Percentiles rank a stretch among this genome's conserved stretches.
Evolutionary conservation across 306 rosid genomes (phyloP).

Genomic region (Boehmeria nivea): DNA sequence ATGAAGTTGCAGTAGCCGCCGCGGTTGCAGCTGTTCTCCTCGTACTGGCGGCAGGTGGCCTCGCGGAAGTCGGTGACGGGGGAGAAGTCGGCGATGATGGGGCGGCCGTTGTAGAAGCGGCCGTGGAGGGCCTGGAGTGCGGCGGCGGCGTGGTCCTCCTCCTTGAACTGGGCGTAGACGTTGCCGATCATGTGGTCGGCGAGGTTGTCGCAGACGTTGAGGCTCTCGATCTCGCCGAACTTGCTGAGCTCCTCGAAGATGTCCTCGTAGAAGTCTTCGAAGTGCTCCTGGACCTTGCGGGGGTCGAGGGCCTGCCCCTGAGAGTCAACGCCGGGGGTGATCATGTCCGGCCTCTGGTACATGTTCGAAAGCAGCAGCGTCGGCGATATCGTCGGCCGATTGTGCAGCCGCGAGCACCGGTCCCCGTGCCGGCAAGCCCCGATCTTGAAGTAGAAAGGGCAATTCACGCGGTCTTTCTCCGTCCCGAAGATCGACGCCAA

Average conservation of each 20-base stretch:
- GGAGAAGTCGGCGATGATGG: conserved; percentile 39
- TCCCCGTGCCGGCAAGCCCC: conserved; percentile 41
- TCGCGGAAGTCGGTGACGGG: conserved; percentile 44
- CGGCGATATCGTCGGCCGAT: conserved; percentile 27
- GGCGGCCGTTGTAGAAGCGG: conserved; percentile 49
- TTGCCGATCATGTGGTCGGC: conserved; percentile 39
- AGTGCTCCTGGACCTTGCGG: conserved; percentile 28
- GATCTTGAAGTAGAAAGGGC: conserved; percentile 39
- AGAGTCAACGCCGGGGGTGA: conserved; percentile 36
- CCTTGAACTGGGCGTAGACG: conserved; percentile 38
- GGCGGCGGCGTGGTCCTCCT: conserved; percentile 39
- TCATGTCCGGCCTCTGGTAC: conserved; percentile 38
- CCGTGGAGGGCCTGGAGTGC: conserved; percentile 51
- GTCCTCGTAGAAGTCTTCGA: conserved; percentile 28
- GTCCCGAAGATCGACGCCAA: conserved; percentile 36
- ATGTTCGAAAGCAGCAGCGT: conserved; percentile 33
- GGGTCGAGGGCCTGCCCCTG: conserved; percentile 35
- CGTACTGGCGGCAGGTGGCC: conserved; percentile 39
- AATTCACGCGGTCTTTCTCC: conserved; percentile 35
- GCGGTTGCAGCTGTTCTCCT: conserved; percentile 37
- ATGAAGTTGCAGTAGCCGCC: conserved; percentile 42
- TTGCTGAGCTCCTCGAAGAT: conserved; percentile 26
- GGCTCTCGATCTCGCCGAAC: conserved; percentile 35
- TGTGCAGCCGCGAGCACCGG: conserved; percentile 37
- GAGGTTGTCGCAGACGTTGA: conserved; percentile 31